These are phyloP conservation scores for Alloascoidea africana DNA, from an alignment of 805 yeast genomes.

Conservation along the genomic window DNA sequence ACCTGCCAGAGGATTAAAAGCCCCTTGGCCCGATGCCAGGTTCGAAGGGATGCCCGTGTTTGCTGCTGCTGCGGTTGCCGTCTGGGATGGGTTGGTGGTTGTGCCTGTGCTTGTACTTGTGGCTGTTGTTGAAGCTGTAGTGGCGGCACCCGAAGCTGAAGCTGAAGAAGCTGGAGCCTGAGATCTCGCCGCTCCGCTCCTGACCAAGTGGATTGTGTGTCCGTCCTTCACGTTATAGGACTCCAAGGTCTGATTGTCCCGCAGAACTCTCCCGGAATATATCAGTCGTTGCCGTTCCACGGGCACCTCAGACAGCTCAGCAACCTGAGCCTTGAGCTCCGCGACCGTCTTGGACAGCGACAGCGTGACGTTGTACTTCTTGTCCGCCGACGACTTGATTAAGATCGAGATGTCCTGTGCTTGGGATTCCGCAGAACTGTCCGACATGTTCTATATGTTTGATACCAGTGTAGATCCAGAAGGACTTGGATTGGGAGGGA, in stretches of 20 bases:
- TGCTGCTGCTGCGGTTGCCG: conserved; percentile 10
- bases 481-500: no score
- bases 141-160: conserved; percentile 13
- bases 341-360: conserved; percentile 38
- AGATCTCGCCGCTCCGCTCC: conserved; percentile 44
- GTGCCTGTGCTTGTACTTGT: no score
- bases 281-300: conserved; percentile 76
- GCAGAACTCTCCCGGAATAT: conserved; percentile 86
- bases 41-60: conserved; percentile 46
- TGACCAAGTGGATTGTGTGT: conserved; percentile 80
- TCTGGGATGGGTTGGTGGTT: no score
- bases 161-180: conserved; percentile 14
- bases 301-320: conserved; percentile 47
- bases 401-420: background rate
- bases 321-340: conserved; percentile 54
- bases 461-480: no score
- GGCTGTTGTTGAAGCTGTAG: conserved; percentile 9
- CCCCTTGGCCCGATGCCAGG: conserved; percentile 76
- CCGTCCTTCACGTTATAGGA: conserved; percentile 74
- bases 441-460: no score
- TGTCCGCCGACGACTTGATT: conserved; percentile 43
- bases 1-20: conserved; percentile 83
- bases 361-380: conserved; percentile 54
- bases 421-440: no score
- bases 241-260: conserved; percentile 62